A percentile compares a stretch with the other conserved stretches of the same genome.
These are phyloP conservation scores for Huntiella bhutanensis DNA, from an alignment of 2,329 filamentous ascomycete genomes.

Conservation along the genomic window DNA sequence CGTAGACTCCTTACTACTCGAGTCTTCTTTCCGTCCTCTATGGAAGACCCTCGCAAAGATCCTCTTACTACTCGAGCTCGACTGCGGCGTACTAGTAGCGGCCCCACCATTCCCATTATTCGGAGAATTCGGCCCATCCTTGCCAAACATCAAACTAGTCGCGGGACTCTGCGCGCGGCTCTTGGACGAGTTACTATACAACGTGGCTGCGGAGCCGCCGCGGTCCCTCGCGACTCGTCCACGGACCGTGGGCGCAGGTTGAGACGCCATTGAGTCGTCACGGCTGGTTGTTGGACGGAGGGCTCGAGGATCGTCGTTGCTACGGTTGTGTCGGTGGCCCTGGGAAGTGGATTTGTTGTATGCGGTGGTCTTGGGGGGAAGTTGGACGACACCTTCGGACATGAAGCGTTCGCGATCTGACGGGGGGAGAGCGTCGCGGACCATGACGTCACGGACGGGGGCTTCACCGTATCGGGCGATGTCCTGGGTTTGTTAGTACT, in stretches of 20 bases:
- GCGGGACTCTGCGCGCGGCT: slow-evolving; percentile 64
- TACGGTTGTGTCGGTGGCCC: slow-evolving; percentile 48
- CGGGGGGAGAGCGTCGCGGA: slow-evolving; percentile 26
- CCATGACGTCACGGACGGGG: slow-evolving; percentile 51
- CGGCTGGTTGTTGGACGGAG: slow-evolving; percentile 55
- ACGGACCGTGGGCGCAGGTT: background rate
- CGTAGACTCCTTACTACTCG: slow-evolving; percentile 15
- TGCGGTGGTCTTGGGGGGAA: slow-evolving; percentile 41
- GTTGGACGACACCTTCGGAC: slow-evolving; percentile 28
- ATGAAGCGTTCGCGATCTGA: slow-evolving; percentile 51
- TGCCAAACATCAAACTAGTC: slow-evolving; percentile 46
- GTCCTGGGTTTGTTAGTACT: slow-evolving; percentile 29
- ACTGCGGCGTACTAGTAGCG: no score
- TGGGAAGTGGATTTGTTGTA: slow-evolving; percentile 40
- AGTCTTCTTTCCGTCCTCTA: slow-evolving; percentile 9
- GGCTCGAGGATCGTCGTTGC: slow-evolving; percentile 45
- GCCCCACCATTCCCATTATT: slow-evolving; percentile 16
- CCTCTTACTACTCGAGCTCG: no score
- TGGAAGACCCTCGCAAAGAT: slow-evolving; percentile 8
- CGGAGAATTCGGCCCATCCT: slow-evolving; percentile 19
- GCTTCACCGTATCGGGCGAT: slow-evolving; percentile 62
- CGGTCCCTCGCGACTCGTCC: slow-evolving; percentile 29
- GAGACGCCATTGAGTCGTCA: slow-evolving; percentile 34
- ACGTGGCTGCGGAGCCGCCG: slow-evolving; percentile 22
- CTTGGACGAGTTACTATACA: slow-evolving; percentile 24